Percentiles rank a stretch among this genome's conserved stretches.
Conservation (phyloP, 2,329 filamentous ascomycete species). For the Mycosphaerella sp. region DNA sequence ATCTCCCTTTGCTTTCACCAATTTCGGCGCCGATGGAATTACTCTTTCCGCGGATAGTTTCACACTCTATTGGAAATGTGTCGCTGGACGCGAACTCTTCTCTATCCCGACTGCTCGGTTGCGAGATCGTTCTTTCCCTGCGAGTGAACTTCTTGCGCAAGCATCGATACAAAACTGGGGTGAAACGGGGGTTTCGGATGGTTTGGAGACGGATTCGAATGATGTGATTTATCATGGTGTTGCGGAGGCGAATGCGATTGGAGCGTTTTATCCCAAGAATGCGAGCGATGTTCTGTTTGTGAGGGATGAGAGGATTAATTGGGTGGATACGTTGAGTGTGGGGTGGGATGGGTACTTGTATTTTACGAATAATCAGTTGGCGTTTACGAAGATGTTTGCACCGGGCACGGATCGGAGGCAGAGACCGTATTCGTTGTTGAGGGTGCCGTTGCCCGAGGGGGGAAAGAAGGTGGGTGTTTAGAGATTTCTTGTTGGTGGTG, state of each 20-base stretch:
- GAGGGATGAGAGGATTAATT: slow-evolving; percentile 44
- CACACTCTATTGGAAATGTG: slow-evolving; percentile 43
- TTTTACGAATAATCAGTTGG: slow-evolving; percentile 49
- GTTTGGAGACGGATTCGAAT: slow-evolving; percentile 48
- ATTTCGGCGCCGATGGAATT: slow-evolving; percentile 48
- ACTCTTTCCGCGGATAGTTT: slow-evolving; percentile 45
- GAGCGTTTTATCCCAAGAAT: slow-evolving; percentile 43
- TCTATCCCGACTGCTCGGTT: slow-evolving; percentile 41
- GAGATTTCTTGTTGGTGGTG: too few relatives aligned
- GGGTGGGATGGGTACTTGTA: slow-evolving; percentile 46
- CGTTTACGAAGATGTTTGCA: slow-evolving; percentile 33
- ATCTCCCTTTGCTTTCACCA: slow-evolving; percentile 34
- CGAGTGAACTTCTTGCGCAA: slow-evolving; percentile 42
- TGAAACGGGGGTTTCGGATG: slow-evolving; percentile 47
- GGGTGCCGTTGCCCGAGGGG: slow-evolving; percentile 38
- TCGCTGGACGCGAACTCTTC: slow-evolving; percentile 43
- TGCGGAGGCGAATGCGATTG: slow-evolving; percentile 46
- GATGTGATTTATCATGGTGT: slow-evolving; percentile 46
- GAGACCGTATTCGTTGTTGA: slow-evolving; percentile 41
- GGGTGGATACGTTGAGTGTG: slow-evolving; percentile 42
- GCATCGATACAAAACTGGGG: slow-evolving; percentile 39
- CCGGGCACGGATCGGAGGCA: slow-evolving; percentile 40
- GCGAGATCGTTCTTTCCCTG: slow-evolving; percentile 32
- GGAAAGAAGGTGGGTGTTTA: slow-evolving; percentile 35
- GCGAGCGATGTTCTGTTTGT: slow-evolving; percentile 41